Percentiles rank a stretch among this genome's conserved stretches.
Conservation (phyloP, 2,329 filamentous ascomycete genomes). For the Colletotrichum orbiculare region DNA sequence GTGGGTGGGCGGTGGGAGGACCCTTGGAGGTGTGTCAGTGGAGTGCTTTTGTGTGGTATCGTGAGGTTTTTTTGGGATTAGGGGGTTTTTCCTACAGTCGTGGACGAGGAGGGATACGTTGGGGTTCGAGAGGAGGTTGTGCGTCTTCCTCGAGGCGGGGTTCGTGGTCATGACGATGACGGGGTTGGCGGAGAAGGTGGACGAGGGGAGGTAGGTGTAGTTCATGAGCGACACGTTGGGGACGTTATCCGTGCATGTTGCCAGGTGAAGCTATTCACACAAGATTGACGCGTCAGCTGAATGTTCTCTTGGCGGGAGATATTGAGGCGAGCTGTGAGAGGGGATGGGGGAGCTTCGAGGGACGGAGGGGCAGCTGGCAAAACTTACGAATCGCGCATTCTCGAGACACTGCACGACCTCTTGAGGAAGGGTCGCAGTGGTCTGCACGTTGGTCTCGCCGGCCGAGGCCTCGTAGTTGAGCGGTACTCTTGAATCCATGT, state of each 20-base stretch:
- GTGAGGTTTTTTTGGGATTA: too few relatives aligned
- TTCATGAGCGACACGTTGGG: constrained; percentile 98
- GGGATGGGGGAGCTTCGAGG: constrained; percentile 2
- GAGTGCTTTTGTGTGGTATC: not conserved
- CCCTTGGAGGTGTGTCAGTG: constrained; percentile 59
- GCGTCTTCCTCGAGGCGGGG: constrained; percentile 80
- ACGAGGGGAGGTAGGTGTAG: constrained; percentile 93
- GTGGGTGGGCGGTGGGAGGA: constrained; percentile 91
- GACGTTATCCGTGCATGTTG: constrained; percentile 84
- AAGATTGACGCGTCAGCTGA: constrained; percentile 19
- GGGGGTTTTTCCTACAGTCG: constrained; percentile 68
- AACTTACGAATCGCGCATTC: constrained; percentile 89
- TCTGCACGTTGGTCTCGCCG: constrained; percentile 76
- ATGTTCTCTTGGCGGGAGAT: constrained; percentile 2
- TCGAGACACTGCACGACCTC: constrained; percentile 93
- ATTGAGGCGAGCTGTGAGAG: constrained; percentile 16
- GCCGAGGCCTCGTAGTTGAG: constrained; percentile 81
- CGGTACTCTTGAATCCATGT: constrained; percentile 74
- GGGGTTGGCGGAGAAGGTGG: constrained; percentile 75
- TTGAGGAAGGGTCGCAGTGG: constrained; percentile 76
- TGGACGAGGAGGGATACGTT: constrained; percentile 95
- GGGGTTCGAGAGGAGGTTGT: constrained; percentile 85
- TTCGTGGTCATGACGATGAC: constrained; percentile 96
- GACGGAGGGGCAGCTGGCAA: constrained; percentile 20
- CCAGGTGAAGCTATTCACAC: constrained; percentile 82